Conservation (phyloP, 257 asterid genomes). For the Jacaranda mimosifolia region DNA sequence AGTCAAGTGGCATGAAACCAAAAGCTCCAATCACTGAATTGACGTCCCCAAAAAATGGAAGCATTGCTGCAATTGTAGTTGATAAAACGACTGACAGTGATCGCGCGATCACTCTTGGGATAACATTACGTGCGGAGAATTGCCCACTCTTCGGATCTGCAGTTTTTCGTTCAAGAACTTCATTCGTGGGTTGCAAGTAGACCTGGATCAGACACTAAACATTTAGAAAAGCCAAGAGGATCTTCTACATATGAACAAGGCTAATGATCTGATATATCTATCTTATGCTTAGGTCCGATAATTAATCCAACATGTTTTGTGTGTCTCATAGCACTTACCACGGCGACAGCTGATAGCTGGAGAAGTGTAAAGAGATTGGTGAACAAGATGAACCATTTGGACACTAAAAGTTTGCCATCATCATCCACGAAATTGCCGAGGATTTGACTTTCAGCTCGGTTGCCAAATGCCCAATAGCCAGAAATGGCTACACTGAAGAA, state of each 20-base stretch:
- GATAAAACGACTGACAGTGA: conserved; percentile 69
- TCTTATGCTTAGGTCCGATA: too few species aligned
- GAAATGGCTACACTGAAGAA: conserved; percentile 87
- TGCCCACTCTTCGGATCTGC: conserved; percentile 66
- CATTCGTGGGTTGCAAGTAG: conserved; percentile 93
- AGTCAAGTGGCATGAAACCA: conserved; percentile 92
- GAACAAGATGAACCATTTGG: conserved; percentile 74
- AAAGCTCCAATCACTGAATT: conserved; percentile 85
- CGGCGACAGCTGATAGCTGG: conserved; percentile 92
- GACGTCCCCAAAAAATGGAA: conserved; percentile 89
- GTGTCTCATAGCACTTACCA: conserved; percentile 47
- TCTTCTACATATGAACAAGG: too few species aligned
- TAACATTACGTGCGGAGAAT: conserved; percentile 69
- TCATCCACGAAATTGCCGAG: conserved; percentile 66
- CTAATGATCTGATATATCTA: too few species aligned
- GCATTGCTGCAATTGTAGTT: conserved; percentile 86
- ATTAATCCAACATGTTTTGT: too few species aligned
- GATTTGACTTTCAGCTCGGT: conserved; percentile 58
- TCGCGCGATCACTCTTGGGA: conserved; percentile 72
- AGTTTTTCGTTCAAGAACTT: conserved; percentile 71
- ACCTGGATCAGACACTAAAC: conserved; percentile 49
- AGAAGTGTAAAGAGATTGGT: conserved; percentile 78
- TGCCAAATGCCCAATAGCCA: conserved; percentile 96
- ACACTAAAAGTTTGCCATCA: conserved; percentile 62
- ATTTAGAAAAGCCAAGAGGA: too few species aligned